These are phyloP conservation scores for Nakataea oryzae DNA, from an alignment of 2,329 filamentous ascomycete genomes.

Conservation along the genomic window DNA sequence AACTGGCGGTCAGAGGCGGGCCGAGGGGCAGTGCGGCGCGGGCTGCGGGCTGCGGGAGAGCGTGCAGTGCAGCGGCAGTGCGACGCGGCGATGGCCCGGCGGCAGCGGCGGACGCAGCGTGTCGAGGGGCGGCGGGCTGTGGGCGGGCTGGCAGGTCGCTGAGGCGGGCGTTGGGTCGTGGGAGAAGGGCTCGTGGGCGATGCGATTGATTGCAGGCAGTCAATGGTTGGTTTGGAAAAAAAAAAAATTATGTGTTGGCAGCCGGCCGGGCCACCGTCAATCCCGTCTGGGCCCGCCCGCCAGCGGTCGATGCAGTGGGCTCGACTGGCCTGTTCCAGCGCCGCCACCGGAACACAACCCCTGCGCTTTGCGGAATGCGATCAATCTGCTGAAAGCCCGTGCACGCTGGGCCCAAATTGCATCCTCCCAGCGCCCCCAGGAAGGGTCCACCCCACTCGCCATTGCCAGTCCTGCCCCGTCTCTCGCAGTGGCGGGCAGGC, in stretches of 20 bases:
- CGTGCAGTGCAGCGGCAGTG: not conserved
- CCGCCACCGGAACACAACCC: not conserved
- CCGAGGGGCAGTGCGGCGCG: not conserved
- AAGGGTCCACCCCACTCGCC: not conserved
- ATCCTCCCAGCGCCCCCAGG: too few relatives aligned
- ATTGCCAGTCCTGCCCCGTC: not conserved
- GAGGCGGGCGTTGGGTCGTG: not conserved
- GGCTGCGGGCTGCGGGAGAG: not conserved
- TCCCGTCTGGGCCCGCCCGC: too few relatives aligned
- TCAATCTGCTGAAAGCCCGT: not conserved
- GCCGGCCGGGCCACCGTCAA: not conserved
- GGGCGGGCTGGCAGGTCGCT: not conserved
- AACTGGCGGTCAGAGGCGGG: not conserved
- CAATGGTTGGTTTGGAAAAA: too few relatives aligned
- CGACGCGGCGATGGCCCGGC: too few relatives aligned
- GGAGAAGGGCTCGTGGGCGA: not conserved
- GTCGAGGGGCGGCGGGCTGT: not conserved
- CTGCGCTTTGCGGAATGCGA: not conserved
- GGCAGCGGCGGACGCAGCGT: too few relatives aligned
- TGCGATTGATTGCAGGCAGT: not conserved
- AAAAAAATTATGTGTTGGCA: not conserved
- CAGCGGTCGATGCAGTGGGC: too few relatives aligned
- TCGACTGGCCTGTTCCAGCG: not conserved
- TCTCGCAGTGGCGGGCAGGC: not conserved
- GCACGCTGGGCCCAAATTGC: too few relatives aligned